A percentile compares a stretch with the other conserved stretches of the same genome.
phyloP scores from a whole-genome alignment of 306 rosid genomes.

The Sindora glabra region DNA sequence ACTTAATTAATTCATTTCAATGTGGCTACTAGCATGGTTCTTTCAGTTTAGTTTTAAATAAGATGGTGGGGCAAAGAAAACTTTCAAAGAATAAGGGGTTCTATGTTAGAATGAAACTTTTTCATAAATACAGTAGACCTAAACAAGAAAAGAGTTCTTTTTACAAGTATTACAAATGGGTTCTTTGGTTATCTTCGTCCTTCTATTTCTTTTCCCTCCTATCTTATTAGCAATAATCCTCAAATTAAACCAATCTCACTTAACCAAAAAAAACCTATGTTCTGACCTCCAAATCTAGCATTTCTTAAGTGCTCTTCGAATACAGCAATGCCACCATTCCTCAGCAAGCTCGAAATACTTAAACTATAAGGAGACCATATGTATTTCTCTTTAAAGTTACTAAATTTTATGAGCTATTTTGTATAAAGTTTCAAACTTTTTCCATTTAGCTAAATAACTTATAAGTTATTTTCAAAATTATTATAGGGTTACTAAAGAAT shows the following conservation, averaged over 20 bases:
- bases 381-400: background rate
- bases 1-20: too few species aligned
- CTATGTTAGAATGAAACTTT: conserved; percentile 73
- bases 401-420: too few species aligned
- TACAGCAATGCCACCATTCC: conserved; percentile 16
- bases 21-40: conserved; percentile 23
- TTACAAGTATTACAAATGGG: conserved; percentile 55
- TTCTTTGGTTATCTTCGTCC: conserved; percentile 74
- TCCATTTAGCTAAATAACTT: too few species aligned
- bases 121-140: conserved; percentile 45
- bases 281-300: conserved; percentile 19
- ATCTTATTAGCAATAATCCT: conserved; percentile 43
- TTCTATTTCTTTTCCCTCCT: conserved; percentile 71
- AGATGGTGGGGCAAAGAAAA: conserved; percentile 36
- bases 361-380: conserved; percentile 12
- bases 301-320: conserved; percentile 48
- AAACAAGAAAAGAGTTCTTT: conserved; percentile 50
- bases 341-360: background rate
- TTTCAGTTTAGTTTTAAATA: conserved; percentile 21
- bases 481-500: conserved; percentile 26
- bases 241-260: conserved; percentile 4
- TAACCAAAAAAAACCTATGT: conserved; percentile 23
- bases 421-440: too few species aligned
- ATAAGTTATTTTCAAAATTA: background rate
- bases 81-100: conserved; percentile 41